Evolutionary conservation across 2,329 filamentous ascomycete genomes (phyloP).

Genomic region (Cladosporium sp.): DNA sequence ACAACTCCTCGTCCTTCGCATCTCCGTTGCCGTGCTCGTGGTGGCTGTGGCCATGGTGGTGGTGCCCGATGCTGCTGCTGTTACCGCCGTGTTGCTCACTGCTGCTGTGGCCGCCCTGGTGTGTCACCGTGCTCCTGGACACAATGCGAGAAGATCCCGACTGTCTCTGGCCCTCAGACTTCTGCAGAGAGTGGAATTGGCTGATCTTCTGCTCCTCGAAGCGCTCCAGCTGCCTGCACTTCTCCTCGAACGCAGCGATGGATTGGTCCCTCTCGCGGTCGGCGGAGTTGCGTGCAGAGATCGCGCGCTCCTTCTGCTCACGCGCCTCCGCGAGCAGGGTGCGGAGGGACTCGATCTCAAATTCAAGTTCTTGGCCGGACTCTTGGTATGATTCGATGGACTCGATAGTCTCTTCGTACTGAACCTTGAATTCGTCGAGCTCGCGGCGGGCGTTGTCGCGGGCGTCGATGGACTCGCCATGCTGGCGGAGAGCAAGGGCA

Average conservation of each 20-base stretch:
- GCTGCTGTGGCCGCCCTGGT: neutral
- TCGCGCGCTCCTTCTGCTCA: constrained; percentile 30
- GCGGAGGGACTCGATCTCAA: constrained; percentile 28
- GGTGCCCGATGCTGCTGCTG: neutral
- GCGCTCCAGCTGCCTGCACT: constrained; percentile 26
- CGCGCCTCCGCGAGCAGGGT: constrained; percentile 25
- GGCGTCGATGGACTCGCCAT: constrained; percentile 18
- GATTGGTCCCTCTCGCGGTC: constrained; percentile 26
- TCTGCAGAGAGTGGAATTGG: neutral
- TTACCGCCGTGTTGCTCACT: neutral
- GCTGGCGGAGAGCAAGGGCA: constrained; percentile 23
- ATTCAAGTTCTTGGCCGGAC: constrained; percentile 15
- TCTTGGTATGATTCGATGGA: neutral
- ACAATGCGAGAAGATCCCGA: neutral
- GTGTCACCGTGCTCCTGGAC: constrained; percentile 1
- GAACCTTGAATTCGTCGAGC: constrained; percentile 21
- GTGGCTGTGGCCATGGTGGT: neutral
- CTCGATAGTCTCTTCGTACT: constrained; percentile 28
- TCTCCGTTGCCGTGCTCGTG: neutral
- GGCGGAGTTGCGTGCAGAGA: constrained; percentile 24
- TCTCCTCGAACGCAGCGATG: constrained; percentile 22
- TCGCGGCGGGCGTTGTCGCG: constrained; percentile 24
- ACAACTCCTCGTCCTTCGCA: constrained; percentile 1
- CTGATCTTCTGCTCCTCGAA: constrained; percentile 18
- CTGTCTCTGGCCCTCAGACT: neutral